Evolutionary conservation across 192 early-diverging fungal genomes (phyloP).

Genomic region (Linnemannia schmuckeri): DNA sequence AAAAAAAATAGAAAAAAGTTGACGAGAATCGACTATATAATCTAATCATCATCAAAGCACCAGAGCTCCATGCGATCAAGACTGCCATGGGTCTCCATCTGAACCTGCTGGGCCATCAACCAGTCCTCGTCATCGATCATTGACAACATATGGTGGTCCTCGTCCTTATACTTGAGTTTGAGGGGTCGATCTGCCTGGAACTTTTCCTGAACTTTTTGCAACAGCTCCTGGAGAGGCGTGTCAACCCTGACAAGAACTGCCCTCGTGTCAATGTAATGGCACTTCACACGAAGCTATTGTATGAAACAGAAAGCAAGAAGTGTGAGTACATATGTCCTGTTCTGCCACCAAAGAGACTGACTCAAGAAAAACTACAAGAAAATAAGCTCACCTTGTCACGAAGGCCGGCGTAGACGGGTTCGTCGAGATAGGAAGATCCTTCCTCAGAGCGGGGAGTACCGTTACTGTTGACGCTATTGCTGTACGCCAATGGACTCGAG

Average conservation of each 20-base stretch:
- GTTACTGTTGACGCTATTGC: background rate
- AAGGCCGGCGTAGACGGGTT: conserved; percentile 33
- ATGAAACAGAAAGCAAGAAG: conserved; percentile 1
- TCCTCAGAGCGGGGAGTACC: conserved; percentile 23
- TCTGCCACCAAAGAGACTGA: background rate
- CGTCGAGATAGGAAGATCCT: conserved; percentile 20
- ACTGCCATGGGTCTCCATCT: conserved; percentile 22
- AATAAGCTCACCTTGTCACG: conserved; percentile 34
- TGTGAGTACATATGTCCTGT: background rate
- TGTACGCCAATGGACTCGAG: conserved; percentile 30
- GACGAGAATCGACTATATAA: background rate
- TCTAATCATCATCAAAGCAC: conserved; percentile 49
- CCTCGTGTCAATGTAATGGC: conserved; percentile 74
- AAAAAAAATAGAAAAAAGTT: background rate
- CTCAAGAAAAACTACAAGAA: background rate
- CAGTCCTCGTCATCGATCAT: conserved; percentile 95
- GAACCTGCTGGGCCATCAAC: conserved; percentile 68
- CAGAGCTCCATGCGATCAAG: conserved; percentile 49
- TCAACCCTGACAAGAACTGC: conserved; percentile 67
- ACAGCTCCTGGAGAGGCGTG: conserved; percentile 67
- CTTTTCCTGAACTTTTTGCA: conserved; percentile 69
- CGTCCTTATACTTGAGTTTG: conserved; percentile 87
- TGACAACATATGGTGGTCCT: conserved; percentile 83
- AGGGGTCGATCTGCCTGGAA: conserved; percentile 64
- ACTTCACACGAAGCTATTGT: conserved; percentile 69